Evolutionary conservation across 2,329 filamentous ascomycete genomes (phyloP), one percentile per base, ranked within the genome.

Genomic region (Verticillium isaacii): DNA sequence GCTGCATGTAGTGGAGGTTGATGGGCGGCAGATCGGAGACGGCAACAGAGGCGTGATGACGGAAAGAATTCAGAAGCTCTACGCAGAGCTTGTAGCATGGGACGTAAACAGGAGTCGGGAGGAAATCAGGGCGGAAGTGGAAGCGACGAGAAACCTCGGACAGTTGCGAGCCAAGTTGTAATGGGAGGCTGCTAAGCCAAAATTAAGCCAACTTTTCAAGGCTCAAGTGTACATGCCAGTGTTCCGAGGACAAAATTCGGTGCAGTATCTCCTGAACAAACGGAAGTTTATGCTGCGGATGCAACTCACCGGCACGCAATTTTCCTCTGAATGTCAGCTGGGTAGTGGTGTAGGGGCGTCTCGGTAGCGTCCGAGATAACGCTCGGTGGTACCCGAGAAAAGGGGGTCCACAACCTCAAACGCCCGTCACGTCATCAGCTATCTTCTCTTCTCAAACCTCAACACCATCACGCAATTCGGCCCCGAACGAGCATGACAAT

Each of bases 1-100:
- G 62, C 63, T 71, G 9, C 69, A 70, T 36, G 69, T 71, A 9
- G 64, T 64, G 1, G 65, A 71, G 52, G 64, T 71, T 1, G 69
- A 71, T 52, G 67, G 67, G 0, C 58, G 68, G 4, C 29, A 57
- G 19, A 69, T 70, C 57, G 67, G 68, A 2, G 64, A 70, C 23
- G 69, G 69, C 5, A 62, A 67, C 34, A 60, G 66, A n/a, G 69
- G 69, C 2, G 29, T 59, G 2, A 15, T 70, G 9, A 70, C 68
- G 0, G 67, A 68, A 29, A 63, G 41, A 12, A 69, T 70, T 6
- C 68, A 70, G 50, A 63, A 68, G 36, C 45, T 69, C 23, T 70
- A 70, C 32, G n/a, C 61, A 34, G 60, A 70, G 7, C 61, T 64
- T 25, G 69, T 70, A 9, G 52, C 61, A 15, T 52, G 37, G 17